Evolutionary conservation across 805 yeast genomes (phyloP), one percentile per base, ranked within the genome.

Genomic region (Ogataea nakhonphanomensis): DNA sequence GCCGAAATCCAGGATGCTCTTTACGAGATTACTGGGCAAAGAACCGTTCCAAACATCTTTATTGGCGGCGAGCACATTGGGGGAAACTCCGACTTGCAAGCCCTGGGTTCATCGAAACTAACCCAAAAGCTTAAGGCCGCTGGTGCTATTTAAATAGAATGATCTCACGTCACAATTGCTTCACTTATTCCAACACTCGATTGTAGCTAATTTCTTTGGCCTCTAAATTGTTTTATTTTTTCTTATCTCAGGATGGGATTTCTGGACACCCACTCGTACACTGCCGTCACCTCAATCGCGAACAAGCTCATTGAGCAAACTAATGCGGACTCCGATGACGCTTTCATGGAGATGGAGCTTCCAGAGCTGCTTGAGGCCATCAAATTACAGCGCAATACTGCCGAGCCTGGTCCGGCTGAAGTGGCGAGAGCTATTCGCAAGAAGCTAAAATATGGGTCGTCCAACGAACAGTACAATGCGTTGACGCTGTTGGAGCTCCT

Each of bases 61-160:
- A 88, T 91, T 62, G 80, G 73, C 34, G 96, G 96, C 46, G 75
- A 90, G 67, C 96, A 89, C 71, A 79, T 91, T 57, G 99, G 99
- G 45, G 99, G 99, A 47, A 87, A 89, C 75, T 81, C 90, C 28
- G 96, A 87, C 53, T 70, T 91, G 49, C 95, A 89, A 67, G 71
- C 74, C 38, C 74, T 90, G 51, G 71, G 79, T 17, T 54, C 64
- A 33, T 33, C 44, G 13, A 39, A 43, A n/a, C 41, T 58, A 14
- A 39, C 43, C 32, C 33, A 40, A 9, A 43, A 45, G 29, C 17
- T 51, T 29, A 28, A 33, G 25, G 34, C 33, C 27, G 43, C 29
- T 15, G 43, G 38, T 12, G 37, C 43, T 22, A 32, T 27, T 6
- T 38, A 23, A 17, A 17, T 17, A 17, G 20, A 17, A 17, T 17